These are phyloP conservation scores for Colletotrichum magnum DNA, from an alignment of 2,329 filamentous ascomycete genomes.

Conservation along the genomic window DNA sequence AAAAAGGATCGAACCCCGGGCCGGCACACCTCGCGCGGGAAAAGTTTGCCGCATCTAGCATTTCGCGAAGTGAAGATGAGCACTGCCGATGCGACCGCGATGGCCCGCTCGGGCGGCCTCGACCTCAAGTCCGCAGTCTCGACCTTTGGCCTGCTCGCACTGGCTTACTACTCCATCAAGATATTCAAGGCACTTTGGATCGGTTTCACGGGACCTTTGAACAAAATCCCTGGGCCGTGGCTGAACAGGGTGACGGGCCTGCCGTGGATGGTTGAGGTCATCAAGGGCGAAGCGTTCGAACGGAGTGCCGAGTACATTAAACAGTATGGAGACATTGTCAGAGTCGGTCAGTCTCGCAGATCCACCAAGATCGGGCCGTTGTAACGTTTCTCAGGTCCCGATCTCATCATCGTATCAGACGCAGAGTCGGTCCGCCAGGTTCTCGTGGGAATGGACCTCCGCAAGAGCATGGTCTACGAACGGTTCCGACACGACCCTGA, in stretches of 20 bases:
- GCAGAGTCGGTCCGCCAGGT: constrained; percentile 5
- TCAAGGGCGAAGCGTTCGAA: neutral
- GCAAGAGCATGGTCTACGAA: constrained; percentile 24
- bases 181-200: constrained; percentile 1
- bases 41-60: too few relatives aligned
- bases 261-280: neutral
- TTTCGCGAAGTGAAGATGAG: neutral
- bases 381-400: neutral
- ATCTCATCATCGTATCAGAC: constrained; percentile 13
- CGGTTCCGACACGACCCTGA: constrained; percentile 18
- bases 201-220: constrained; percentile 7
- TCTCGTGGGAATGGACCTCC: constrained; percentile 14
- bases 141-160: neutral
- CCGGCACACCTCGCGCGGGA: too few relatives aligned
- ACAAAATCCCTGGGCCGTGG: constrained; percentile 9
- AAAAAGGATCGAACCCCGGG: neutral
- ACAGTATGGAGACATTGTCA: constrained; percentile 8
- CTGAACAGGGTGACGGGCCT: neutral
- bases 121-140: neutral
- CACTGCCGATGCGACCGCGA: neutral
- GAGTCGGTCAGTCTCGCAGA: neutral
- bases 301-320: neutral
- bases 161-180: constrained; percentile 1
- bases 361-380: too few relatives aligned
- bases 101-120: neutral